Conservation (phyloP, 2,329 filamentous ascomycete species). For the Aureobasidium sp. region DNA sequence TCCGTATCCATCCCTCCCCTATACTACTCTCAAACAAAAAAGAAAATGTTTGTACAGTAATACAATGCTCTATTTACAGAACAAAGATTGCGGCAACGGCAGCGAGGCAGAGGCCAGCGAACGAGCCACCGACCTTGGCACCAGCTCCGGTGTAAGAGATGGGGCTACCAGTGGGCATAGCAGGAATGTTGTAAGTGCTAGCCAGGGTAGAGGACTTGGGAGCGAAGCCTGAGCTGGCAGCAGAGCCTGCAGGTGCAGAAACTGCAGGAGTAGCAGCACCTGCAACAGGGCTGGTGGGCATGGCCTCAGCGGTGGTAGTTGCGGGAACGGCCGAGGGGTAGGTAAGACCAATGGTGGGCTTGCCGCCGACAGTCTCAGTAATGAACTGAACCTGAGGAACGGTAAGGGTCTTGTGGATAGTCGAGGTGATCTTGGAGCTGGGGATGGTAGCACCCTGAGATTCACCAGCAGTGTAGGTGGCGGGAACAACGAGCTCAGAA, state of each 20-base stretch:
- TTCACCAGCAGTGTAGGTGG: constrained; percentile 31
- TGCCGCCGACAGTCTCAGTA: constrained; percentile 30
- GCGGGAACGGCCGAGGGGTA: constrained; percentile 26
- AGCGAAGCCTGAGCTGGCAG: constrained; percentile 7
- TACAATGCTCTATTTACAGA: constrained; percentile 18
- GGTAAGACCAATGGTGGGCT: constrained; percentile 28
- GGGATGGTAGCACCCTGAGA: constrained; percentile 28
- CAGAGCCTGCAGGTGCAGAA: constrained; percentile 17
- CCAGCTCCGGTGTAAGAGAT: constrained; percentile 22
- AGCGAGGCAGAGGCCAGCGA: constrained; percentile 21
- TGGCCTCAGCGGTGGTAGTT: constrained; percentile 18
- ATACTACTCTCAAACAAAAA: neutral
- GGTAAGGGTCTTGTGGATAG: constrained; percentile 36
- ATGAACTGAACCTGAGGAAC: constrained; percentile 42
- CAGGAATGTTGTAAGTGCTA: constrained; percentile 19
- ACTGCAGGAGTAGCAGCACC: constrained; percentile 18
- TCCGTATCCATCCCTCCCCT: neutral
- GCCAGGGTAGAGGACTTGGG: constrained; percentile 3
- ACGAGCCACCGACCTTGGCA: constrained; percentile 18
- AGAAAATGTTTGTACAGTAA: neutral
- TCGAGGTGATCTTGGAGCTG: constrained; percentile 26
- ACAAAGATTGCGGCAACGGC: constrained; percentile 21
- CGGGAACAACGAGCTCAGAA: constrained; percentile 29
- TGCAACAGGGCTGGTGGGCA: constrained; percentile 8
- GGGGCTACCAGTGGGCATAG: constrained; percentile 18